Conservation (phyloP, 768 basidiomycete genomes). For the Lactarius tabidus region DNA sequence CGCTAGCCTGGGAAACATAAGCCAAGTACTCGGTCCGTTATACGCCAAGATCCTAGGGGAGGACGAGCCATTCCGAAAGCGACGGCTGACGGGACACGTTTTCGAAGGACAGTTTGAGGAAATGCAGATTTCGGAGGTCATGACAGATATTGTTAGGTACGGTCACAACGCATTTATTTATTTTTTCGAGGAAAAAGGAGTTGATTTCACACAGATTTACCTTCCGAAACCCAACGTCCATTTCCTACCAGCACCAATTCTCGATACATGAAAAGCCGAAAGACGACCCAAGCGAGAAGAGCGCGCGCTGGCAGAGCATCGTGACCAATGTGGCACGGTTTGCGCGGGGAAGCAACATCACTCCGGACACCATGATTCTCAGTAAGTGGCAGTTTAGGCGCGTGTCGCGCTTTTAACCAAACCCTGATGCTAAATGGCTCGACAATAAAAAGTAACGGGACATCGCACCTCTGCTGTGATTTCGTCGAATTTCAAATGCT, state of each 20-base stretch:
- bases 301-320: constrained; percentile 5
- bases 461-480: constrained; percentile 14
- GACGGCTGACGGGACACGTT: constrained; percentile 10
- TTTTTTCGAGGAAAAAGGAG: not conserved
- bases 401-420: not conserved
- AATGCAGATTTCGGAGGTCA: constrained; percentile 3
- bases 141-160: constrained; percentile 9
- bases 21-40: constrained; percentile 3
- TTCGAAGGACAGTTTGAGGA: constrained; percentile 17
- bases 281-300: constrained; percentile 14
- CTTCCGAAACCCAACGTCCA: constrained; percentile 6
- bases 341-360: not conserved
- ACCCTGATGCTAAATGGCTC: not conserved
- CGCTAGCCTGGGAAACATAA: constrained; percentile 3
- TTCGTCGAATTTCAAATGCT: not conserved
- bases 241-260: constrained; percentile 13
- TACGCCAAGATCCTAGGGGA: constrained; percentile 11
- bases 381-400: constrained; percentile 1
- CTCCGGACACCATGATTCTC: constrained; percentile 14
- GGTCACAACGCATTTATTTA: no score
- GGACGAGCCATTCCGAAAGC: constrained; percentile 11
- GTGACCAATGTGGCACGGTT: constrained; percentile 4
- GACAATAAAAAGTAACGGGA: constrained; percentile 8
- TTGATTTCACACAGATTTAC: constrained; percentile 1
- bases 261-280: constrained; percentile 12